Evolutionary conservation across 306 rosid species (phyloP), one percentile per base, ranked within the genome.

Genomic region (Sphenostylis stenocarpa): DNA sequence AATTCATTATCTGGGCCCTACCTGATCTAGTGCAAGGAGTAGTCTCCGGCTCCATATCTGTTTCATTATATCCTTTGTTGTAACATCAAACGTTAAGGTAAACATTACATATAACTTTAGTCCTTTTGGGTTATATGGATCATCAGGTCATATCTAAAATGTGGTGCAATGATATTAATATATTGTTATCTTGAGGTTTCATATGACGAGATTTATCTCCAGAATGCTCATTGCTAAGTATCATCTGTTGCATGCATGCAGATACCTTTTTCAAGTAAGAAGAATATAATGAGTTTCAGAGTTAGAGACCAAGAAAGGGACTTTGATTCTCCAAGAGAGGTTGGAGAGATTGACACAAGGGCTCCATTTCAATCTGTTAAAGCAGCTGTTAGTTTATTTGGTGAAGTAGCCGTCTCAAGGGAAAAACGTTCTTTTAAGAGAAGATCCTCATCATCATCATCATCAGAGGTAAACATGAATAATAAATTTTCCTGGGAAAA

Each of bases 351-450:
- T 13, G 99, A 95, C 86, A 95, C 97, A 31, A 79, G 99, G 66
- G 92, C 97, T 0, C 99, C 99, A n/a, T 95, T 95, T 81, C 97
- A 92, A 86, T 95, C 99, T 39, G 99, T 95, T 74, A 95, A 86
- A 81, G 97, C 97, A 52, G 99, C 99, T 36, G 91, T 95, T 56
- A 81, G 86, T 82, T 82, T 95, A 47, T 95, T 95, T 81, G 96
- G 96, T 72, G 97, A 85, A 77, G 99, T 95, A 7, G 87, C 91
- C 1, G 81, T 88, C 77, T 56, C 88, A 12, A 87, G 28, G 80
- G 90, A 80, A 9, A 80, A 44, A 49, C 87, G 71, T 60, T 4
- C 84, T 45, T 12, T 82, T 79, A 90, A 76, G 78, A 87, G 79
- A 69, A 90, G 51, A 79, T 85, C 28, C 1, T 2, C 28, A 26